Conservation (phyloP, 192 early-diverging fungal species). For the Linnemannia exigua region DNA sequence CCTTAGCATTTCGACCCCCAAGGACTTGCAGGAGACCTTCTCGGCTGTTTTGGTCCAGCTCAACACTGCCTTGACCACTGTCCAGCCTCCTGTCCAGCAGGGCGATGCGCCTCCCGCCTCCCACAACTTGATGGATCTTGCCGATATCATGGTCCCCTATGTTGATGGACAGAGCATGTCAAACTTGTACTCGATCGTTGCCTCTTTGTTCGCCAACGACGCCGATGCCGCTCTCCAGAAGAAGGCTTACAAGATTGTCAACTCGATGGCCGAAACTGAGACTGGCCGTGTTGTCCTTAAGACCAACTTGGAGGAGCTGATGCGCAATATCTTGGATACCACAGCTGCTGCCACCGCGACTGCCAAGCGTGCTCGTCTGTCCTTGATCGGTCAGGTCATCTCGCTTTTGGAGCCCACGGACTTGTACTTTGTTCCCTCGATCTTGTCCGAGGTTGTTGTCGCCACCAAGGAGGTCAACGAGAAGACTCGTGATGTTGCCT, state of each 20-base stretch:
- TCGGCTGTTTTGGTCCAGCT: conserved; percentile 72
- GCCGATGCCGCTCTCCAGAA: conserved; percentile 88
- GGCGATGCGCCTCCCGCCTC: conserved; percentile 79
- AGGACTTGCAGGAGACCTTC: conserved; percentile 76
- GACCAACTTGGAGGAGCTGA: conserved; percentile 71
- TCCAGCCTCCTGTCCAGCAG: conserved; percentile 56
- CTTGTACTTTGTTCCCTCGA: conserved; percentile 88
- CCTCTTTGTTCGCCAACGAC: conserved; percentile 69
- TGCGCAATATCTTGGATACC: conserved; percentile 78
- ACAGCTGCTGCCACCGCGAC: conserved; percentile 73
- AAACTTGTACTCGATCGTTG: conserved; percentile 69
- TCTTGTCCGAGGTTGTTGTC: conserved; percentile 93
- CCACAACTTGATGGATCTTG: conserved; percentile 92
- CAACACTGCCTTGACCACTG: conserved; percentile 70
- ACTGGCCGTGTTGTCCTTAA: conserved; percentile 62
- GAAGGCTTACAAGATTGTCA: conserved; percentile 94
- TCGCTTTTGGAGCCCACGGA: conserved; percentile 72
- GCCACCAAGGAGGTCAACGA: conserved; percentile 95
- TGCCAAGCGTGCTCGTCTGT: conserved; percentile 87
- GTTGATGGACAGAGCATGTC: conserved; percentile 77
- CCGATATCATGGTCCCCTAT: conserved; percentile 78
- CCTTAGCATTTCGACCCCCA: conserved; percentile 69
- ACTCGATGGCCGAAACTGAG: conserved; percentile 65
- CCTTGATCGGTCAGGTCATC: conserved; percentile 75
- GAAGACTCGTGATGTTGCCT: conserved; percentile 85